Base-by-base conservation (phyloP, 192 early-diverging fungal species). In the Gonapodya prolifera region DNA sequence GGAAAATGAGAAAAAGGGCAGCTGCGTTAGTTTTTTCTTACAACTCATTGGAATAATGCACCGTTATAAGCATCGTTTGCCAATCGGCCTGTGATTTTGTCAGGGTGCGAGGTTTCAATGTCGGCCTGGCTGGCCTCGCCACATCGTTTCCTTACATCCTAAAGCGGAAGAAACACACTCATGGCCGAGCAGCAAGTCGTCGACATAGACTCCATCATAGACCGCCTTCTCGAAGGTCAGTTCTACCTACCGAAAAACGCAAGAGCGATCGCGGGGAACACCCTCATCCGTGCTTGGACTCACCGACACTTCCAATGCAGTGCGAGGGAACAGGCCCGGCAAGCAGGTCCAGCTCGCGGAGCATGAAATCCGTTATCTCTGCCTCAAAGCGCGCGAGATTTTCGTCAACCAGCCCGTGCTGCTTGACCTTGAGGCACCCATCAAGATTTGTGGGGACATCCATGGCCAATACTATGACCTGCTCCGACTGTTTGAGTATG, bases 381-480 rank as follows among this genome's bases (percentile, higher is more conserved):
- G 96, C 86, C 90, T 87, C 77, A 95, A 93, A 76, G 92, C 94
- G 35, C 90, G 96, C 61, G 96, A 98, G 82, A 93, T 97, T 77
- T 96, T 98, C 83, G 91, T 98, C 81, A 89, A 82, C 83, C 96
- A 96, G 81, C 94, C 94, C 70, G 94, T 97, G 75, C 87, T 97
- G 75, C 85, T 97, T 23, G 95, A 97, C 81, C 81, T 97, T 70
- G 95, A 97, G 81, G 95, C 95, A 30, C 95, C 95, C 31, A 96
- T 97, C 79, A 97, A 97, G 78, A 96, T 97, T 79, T 97, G 95
- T 85, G 87, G 89, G 13, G 91, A 93, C 78, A 90, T 98, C 82
- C 96, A 98, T 80, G 96, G 96, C 34, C 96, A 98, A 85, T 98
- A 98, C 86, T 96, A 96, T 80, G 96, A 98, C 83, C 89, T 98